These are phyloP conservation scores for Catunica adiposa DNA, from an alignment of 2,329 filamentous ascomycete species.

Conservation along the genomic window DNA sequence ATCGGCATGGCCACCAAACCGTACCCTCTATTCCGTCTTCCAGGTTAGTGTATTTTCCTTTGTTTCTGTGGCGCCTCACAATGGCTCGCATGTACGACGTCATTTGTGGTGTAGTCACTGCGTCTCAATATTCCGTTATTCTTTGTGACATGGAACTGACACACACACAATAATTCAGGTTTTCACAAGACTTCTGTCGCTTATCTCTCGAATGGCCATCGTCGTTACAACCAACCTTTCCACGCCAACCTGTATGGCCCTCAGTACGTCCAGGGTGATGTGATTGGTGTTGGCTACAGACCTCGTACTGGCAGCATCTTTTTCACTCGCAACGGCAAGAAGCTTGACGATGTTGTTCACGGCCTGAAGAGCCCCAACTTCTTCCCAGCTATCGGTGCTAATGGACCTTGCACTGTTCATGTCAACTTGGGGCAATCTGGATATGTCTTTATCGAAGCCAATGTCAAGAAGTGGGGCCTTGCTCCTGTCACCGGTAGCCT, in stretches of 20 bases:
- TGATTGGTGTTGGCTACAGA: conserved; percentile 87
- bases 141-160: neutral
- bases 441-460: conserved; percentile 97
- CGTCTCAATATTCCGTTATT: too few relatives aligned
- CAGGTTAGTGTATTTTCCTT: conserved; percentile 44
- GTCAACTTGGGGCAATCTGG: conserved; percentile 97
- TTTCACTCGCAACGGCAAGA: conserved; percentile 96
- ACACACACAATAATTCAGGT: conserved; percentile 31
- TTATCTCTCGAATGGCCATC: conserved; percentile 73
- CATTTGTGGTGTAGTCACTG: neutral
- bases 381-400: conserved; percentile 93
- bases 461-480: conserved; percentile 98
- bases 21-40: conserved; percentile 84
- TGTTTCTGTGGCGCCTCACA: neutral
- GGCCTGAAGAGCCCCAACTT: conserved; percentile 91
- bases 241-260: conserved; percentile 64
- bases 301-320: conserved; percentile 90
- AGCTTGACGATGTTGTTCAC: conserved; percentile 83
- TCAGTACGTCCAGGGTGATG: conserved; percentile 77
- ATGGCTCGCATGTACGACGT: neutral
- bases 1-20: conserved; percentile 95
- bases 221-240: conserved; percentile 89
- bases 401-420: conserved; percentile 79
- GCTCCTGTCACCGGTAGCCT: conserved; percentile 91
- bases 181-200: conserved; percentile 87